phyloP scores from a whole-genome alignment of 106 monocot species.

The Agapanthus africanus region DNA sequence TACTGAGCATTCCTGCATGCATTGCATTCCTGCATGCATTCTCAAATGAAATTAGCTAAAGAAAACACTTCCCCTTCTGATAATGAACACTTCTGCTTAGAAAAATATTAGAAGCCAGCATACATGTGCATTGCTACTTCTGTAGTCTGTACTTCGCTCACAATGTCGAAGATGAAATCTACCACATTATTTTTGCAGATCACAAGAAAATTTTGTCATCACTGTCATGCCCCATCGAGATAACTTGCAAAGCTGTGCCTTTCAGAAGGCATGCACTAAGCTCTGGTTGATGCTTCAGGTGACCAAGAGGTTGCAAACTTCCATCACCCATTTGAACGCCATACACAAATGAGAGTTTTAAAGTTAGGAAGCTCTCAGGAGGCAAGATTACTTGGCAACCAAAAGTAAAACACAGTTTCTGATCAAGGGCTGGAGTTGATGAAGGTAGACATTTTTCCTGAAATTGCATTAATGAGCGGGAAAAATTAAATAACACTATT shows the following conservation, averaged over 20 bases:
- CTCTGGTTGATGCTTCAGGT: slow-evolving; percentile 59
- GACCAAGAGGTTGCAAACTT: slow-evolving; percentile 53
- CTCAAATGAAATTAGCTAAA: too few species aligned
- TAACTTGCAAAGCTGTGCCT: slow-evolving; percentile 73
- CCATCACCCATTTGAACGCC: slow-evolving; percentile 55
- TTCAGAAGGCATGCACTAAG: slow-evolving; percentile 81
- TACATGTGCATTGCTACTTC: too few species aligned
- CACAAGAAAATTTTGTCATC: too few species aligned
- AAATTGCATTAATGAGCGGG: slow-evolving; percentile 3
- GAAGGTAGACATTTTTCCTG: slow-evolving; percentile 70
- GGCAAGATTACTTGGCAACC: slow-evolving; percentile 71
- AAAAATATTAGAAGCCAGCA: too few species aligned
- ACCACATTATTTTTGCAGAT: too few species aligned
- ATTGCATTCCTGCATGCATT: too few species aligned
- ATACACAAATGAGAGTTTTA: slow-evolving; percentile 90
- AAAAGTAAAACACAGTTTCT: slow-evolving; percentile 55
- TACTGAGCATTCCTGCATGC: too few species aligned
- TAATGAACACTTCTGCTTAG: too few species aligned
- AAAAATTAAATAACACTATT: background rate
- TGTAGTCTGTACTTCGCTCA: too few species aligned
- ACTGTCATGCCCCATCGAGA: slow-evolving; percentile 44
- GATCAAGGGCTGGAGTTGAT: slow-evolving; percentile 32
- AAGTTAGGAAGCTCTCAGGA: slow-evolving; percentile 80
- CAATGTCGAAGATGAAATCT: too few species aligned
- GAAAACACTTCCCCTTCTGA: too few species aligned